Evolutionary conservation across 257 asterid species (phyloP).

Genomic region (Echites panduratus): DNA sequence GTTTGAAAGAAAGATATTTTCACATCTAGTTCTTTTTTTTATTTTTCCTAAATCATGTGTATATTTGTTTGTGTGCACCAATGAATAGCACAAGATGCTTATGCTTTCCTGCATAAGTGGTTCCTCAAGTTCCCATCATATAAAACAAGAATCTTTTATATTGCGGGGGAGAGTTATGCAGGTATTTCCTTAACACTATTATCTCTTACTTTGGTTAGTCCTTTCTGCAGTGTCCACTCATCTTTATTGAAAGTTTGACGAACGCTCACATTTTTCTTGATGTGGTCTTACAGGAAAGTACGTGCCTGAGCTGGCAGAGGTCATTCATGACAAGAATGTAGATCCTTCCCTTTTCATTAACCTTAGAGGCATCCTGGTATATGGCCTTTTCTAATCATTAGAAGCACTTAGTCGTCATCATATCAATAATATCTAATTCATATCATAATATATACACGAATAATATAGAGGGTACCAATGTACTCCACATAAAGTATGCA

Average conservation of each 20-base stretch:
- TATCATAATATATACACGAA: not conserved
- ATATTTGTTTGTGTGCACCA: not conserved
- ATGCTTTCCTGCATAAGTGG: conserved; percentile 77
- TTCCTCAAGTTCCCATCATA: conserved; percentile 77
- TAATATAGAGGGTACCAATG: no score
- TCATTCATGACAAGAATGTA: conserved; percentile 59
- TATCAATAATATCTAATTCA: not conserved
- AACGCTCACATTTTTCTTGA: not conserved
- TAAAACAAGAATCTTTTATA: conserved; percentile 45
- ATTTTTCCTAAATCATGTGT: no score
- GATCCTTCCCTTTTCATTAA: conserved; percentile 60
- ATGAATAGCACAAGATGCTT: conserved; percentile 68
- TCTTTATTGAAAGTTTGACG: not conserved
- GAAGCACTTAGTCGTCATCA: not conserved
- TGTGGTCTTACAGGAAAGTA: conserved; percentile 50
- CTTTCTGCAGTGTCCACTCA: not conserved
- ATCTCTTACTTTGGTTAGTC: not conserved
- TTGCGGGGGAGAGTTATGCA: conserved; percentile 95
- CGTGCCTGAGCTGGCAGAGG: conserved; percentile 83
- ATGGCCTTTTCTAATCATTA: conserved; percentile 13
- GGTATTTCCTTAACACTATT: conserved; percentile 27
- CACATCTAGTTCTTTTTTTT: not conserved
- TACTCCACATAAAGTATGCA: no score
- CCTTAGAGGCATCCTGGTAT: conserved; percentile 77
- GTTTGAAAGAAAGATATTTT: not conserved